Percentiles rank a stretch among this genome's conserved stretches.
Conservation (phyloP, 495 filamentous ascomycete genomes). For the Hapsidospora chrysogenum region DNA sequence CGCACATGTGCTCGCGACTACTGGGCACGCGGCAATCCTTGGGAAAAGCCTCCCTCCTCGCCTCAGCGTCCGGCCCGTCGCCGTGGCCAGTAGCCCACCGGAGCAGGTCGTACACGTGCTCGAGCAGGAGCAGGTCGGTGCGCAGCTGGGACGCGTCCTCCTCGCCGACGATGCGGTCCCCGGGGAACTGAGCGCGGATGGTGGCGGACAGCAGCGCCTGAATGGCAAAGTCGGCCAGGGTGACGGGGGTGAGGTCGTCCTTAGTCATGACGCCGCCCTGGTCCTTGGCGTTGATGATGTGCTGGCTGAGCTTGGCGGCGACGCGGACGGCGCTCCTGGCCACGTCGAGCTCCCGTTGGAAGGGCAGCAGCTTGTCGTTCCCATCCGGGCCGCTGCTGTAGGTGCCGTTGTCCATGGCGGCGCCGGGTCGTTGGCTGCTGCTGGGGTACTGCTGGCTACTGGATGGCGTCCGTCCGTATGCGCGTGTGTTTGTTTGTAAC, state of each 20-base stretch:
- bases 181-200: slow-evolving; percentile 34
- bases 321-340: slow-evolving; percentile 14
- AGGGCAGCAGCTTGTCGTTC: too few relatives aligned
- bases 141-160: slow-evolving; percentile 40
- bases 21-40: slow-evolving; percentile 22
- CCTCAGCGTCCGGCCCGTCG: slow-evolving; percentile 16
- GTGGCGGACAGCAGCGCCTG: slow-evolving; percentile 44
- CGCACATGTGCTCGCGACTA: slow-evolving; percentile 37
- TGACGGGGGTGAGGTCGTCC: slow-evolving; percentile 42
- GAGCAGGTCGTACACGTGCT: slow-evolving; percentile 36
- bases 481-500: too few relatives aligned
- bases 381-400: too few relatives aligned
- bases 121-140: slow-evolving; percentile 26
- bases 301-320: slow-evolving; percentile 21
- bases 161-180: slow-evolving; percentile 43
- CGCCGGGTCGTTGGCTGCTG: too few relatives aligned
- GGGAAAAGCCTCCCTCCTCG: slow-evolving; percentile 4
- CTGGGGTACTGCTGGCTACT: too few relatives aligned
- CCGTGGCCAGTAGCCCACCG: slow-evolving; percentile 8
- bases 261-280: slow-evolving; percentile 20
- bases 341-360: slow-evolving; percentile 12
- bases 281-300: slow-evolving; percentile 11
- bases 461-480: too few relatives aligned
- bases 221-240: slow-evolving; percentile 51
- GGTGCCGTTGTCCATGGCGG: too few relatives aligned